phyloP scores from a whole-genome alignment of 768 basidiomycete species.

The Chlorophyllum brunneum region DNA sequence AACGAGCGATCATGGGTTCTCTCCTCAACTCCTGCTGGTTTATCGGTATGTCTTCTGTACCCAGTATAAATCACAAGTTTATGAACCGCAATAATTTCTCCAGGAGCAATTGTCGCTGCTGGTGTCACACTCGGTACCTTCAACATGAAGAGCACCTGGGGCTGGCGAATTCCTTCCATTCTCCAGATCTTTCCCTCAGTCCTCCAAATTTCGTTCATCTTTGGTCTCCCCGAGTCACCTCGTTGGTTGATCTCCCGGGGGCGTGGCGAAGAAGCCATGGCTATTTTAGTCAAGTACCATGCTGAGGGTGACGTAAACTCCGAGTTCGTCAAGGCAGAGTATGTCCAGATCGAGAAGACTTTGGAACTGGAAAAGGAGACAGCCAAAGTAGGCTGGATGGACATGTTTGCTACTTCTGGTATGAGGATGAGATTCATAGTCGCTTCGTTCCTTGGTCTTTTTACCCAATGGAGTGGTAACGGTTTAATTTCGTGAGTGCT shows the following conservation, averaged over 20 bases:
- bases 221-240: slow-evolving; percentile 61
- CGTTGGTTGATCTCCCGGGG: slow-evolving; percentile 61
- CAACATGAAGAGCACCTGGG: slow-evolving; percentile 52
- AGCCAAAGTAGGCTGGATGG: slow-evolving; percentile 41
- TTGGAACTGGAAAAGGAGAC: slow-evolving; percentile 49
- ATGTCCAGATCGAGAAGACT: slow-evolving; percentile 51
- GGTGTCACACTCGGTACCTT: slow-evolving; percentile 65
- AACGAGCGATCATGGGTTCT: slow-evolving; percentile 62
- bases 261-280: slow-evolving; percentile 42
- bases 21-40: slow-evolving; percentile 64
- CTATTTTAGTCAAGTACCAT: slow-evolving; percentile 52
- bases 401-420: slow-evolving; percentile 41
- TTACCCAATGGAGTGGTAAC: slow-evolving; percentile 65
- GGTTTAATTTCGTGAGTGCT: slow-evolving; percentile 47
- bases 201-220: slow-evolving; percentile 52
- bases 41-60: slow-evolving; percentile 32
- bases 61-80: not conserved
- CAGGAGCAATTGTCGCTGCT: slow-evolving; percentile 56
- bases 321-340: slow-evolving; percentile 57
- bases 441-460: slow-evolving; percentile 47
- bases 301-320: slow-evolving; percentile 53
- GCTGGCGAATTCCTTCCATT: slow-evolving; percentile 68
- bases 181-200: slow-evolving; percentile 52
- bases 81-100: not conserved
- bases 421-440: slow-evolving; percentile 52